Evolutionary conservation across 2,329 filamentous ascomycete genomes (phyloP), one percentile per base, ranked within the genome.

Genomic region (Colletotrichum musae): DNA sequence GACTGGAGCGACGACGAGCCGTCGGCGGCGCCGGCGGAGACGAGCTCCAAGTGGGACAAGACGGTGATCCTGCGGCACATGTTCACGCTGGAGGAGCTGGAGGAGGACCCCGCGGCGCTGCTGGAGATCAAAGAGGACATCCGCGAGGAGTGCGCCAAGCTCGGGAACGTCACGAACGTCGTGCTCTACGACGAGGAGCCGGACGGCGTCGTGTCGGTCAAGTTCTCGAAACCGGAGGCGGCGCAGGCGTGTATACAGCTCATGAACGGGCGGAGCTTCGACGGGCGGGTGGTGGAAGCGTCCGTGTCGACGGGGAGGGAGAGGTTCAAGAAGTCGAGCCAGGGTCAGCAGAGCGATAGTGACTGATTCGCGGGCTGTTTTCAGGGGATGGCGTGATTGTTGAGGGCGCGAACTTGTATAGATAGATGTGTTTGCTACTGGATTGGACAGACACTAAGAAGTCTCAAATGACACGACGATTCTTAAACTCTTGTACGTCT

Each of bases 111-210:
- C 2, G 90, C 91, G 0, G 93, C 92, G 1, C 87, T 97, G 69
- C 84, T 97, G 45, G 95, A 98, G 72, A 97, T 98, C 82, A 97
- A 97, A 78, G 93, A 97, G 78, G 96, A 99, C 77, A 93, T 98
- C 64, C 89, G 93, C 53, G 94, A 97, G 58, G 95, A 97, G 80
- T 97, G 94, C 79, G 87, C 89, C 67, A 97, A 97, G 81, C 84
- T 96, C 15, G 96, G 96, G 3, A 87, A 91, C 26, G 94, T 98
- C 43, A 97, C 94, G 39, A 98, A 97, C 76, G 93, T 98, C 48
- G 91, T 96, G 3, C 84, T 99, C 16, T 99, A 93, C 78, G 96
- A 99, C 78, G 86, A 91, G 72, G 97, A 99, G 80, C 83, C 88
- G 4, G 92, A 94, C 0, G 96, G 96, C 18, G 88, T 98, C 45